phyloP scores from a whole-genome alignment of 441 rosid species.

The Croton setiger region DNA sequence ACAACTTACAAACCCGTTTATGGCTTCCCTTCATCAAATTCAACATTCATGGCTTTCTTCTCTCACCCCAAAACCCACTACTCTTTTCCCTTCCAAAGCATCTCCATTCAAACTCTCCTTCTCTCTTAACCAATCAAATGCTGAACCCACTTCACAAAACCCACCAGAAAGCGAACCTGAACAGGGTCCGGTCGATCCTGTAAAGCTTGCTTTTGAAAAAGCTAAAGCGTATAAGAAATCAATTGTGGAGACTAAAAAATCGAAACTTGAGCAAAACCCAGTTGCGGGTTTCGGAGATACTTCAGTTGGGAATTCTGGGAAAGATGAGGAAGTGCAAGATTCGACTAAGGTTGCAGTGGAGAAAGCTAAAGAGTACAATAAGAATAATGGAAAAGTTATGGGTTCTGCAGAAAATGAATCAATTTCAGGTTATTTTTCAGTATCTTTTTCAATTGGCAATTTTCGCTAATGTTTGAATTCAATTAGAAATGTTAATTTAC shows the following conservation, averaged over 20 bases:
- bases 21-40: constrained; percentile 47
- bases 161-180: constrained; percentile 23
- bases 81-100: constrained; percentile 34
- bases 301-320: constrained; percentile 9
- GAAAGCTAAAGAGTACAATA: constrained; percentile 41
- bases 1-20: constrained; percentile 1
- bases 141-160: constrained; percentile 28
- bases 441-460: neutral
- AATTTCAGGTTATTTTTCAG: constrained; percentile 23
- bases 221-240: constrained; percentile 54
- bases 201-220: constrained; percentile 62
- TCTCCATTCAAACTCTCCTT: constrained; percentile 33
- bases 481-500: neutral
- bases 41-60: constrained; percentile 44
- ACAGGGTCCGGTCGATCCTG: constrained; percentile 41
- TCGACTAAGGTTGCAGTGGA: constrained; percentile 41
- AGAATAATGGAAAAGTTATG: constrained; percentile 25
- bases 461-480: neutral
- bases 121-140: constrained; percentile 33
- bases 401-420: constrained; percentile 24
- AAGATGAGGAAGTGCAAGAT: constrained; percentile 26
- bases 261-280: constrained; percentile 18
- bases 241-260: constrained; percentile 12
- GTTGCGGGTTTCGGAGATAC: constrained; percentile 16
- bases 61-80: constrained; percentile 26